A percentile compares a stretch with the other conserved stretches of the same genome.
phyloP scores from a whole-genome alignment of 257 asterid genomes.

The Anisodus acutangulus region DNA sequence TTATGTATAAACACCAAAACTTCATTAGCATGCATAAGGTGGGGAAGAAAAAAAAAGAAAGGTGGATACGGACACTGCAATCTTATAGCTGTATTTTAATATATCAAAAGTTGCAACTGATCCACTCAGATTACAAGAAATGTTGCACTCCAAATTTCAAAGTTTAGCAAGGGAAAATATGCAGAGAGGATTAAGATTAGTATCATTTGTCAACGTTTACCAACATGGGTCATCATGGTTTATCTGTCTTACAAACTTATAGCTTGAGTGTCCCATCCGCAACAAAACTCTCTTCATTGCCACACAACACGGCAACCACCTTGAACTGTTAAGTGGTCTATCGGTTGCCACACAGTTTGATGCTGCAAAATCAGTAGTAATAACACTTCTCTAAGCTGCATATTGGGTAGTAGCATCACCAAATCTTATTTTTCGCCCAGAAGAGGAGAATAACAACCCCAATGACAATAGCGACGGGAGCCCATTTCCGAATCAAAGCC shows the following conservation, averaged over 20 bases:
- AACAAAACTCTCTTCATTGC: background rate
- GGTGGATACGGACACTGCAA: background rate
- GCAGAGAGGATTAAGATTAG: background rate
- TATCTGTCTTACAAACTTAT: conserved; percentile 1
- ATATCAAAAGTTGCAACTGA: conserved; percentile 3
- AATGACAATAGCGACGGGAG: conserved; percentile 80
- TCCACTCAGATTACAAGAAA: background rate
- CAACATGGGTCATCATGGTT: background rate
- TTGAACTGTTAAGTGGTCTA: conserved; percentile 16
- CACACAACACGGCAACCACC: background rate
- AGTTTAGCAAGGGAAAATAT: background rate
- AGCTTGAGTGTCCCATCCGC: background rate
- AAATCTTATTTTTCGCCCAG: conserved; percentile 75
- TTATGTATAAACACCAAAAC: background rate
- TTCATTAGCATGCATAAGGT: background rate
- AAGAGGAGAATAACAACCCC: conserved; percentile 82
- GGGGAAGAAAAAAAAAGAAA: background rate
- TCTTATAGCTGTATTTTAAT: background rate
- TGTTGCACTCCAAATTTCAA: background rate
- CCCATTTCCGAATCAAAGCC: conserved; percentile 94
- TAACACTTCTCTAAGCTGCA: background rate
- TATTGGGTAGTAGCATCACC: conserved; percentile 55
- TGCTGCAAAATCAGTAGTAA: background rate
- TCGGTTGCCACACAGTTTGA: conserved; percentile 19
- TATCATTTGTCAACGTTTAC: background rate